Conservation (phyloP, 2,329 filamentous ascomycete genomes). For the Cladorrhinum sp. region DNA sequence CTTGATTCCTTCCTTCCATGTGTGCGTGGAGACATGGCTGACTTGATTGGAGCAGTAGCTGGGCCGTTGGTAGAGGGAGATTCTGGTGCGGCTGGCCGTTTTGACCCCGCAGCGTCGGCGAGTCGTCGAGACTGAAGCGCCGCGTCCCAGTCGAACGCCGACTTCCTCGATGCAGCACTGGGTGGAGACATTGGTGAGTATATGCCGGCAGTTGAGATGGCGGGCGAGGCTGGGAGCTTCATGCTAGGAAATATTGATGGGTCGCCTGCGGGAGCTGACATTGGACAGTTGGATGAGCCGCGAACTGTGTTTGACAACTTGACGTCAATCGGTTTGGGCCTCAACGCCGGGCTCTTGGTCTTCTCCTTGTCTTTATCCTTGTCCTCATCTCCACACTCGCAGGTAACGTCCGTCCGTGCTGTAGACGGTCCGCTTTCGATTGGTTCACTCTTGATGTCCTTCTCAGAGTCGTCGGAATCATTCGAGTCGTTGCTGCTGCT, state of each 20-base stretch:
- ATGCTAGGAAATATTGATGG: slow-evolving; percentile 62
- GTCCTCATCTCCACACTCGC: slow-evolving; percentile 49
- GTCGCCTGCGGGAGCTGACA: slow-evolving; percentile 60
- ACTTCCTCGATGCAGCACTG: slow-evolving; percentile 61
- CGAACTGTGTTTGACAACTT: slow-evolving; percentile 24
- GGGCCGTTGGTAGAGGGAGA: slow-evolving; percentile 15
- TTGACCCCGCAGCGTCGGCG: slow-evolving; percentile 50
- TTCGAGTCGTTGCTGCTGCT: slow-evolving; percentile 45
- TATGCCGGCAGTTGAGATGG: slow-evolving; percentile 53
- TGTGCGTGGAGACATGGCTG: slow-evolving; percentile 11
- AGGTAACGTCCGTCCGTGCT: slow-evolving; percentile 53
- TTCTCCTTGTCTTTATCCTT: slow-evolving; percentile 38
- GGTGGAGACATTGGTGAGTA: slow-evolving; percentile 79
- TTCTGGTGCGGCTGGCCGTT: slow-evolving; percentile 26
- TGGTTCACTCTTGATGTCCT: slow-evolving; percentile 27
- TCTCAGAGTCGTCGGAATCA: slow-evolving; percentile 37
- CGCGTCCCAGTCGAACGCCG: slow-evolving; percentile 76
- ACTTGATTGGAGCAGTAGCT: slow-evolving; percentile 10
- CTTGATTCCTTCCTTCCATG: slow-evolving; percentile 48
- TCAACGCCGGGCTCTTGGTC: slow-evolving; percentile 16
- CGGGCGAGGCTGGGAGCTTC: slow-evolving; percentile 74
- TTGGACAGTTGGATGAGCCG: slow-evolving; percentile 42
- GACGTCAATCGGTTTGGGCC: slow-evolving; percentile 25
- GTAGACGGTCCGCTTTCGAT: slow-evolving; percentile 51
- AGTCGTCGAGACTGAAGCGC: slow-evolving; percentile 64